Evolutionary conservation across 2,329 filamentous ascomycete species (phyloP).

Genomic region (Botryosphaeria dothidea): DNA sequence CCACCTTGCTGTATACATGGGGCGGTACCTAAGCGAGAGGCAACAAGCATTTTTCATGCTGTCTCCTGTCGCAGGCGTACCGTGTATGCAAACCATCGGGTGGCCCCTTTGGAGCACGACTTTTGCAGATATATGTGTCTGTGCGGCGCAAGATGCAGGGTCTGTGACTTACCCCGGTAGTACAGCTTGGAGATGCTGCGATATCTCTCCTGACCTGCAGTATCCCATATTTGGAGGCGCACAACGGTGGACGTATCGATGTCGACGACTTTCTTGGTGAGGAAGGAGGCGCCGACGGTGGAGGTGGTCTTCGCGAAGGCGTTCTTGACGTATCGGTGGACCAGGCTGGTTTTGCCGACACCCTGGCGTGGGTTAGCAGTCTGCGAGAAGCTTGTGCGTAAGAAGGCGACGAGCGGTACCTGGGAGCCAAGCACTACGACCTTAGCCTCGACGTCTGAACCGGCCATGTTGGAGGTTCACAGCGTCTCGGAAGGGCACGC

Average conservation of each 20-base stretch:
- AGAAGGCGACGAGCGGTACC: conserved; percentile 62
- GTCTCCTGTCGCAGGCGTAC: neutral
- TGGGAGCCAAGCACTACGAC: conserved; percentile 79
- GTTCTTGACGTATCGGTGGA: conserved; percentile 75
- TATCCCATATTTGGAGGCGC: conserved; percentile 95
- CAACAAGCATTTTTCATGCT: neutral
- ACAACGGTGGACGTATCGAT: conserved; percentile 83
- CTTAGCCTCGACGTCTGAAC: conserved; percentile 70
- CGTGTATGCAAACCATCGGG: neutral
- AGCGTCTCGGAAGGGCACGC: neutral
- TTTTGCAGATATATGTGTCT: neutral
- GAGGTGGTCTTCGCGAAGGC: conserved; percentile 56
- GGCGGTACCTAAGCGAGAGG: neutral
- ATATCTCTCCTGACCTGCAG: conserved; percentile 93
- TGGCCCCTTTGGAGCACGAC: neutral
- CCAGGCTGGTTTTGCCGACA: conserved; percentile 78
- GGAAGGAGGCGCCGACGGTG: conserved; percentile 54
- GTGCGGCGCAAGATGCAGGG: conserved; percentile 15
- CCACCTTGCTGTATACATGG: neutral
- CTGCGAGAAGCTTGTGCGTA: conserved; percentile 65
- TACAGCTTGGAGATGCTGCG: conserved; percentile 92
- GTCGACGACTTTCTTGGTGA: conserved; percentile 71
- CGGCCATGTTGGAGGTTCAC: conserved; percentile 14
- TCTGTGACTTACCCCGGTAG: conserved; percentile 62
- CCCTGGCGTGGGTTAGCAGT: conserved; percentile 69